Evolutionary conservation across 139 green algal species (phyloP).

Genomic region (Tetradesmus lagerheimii): DNA sequence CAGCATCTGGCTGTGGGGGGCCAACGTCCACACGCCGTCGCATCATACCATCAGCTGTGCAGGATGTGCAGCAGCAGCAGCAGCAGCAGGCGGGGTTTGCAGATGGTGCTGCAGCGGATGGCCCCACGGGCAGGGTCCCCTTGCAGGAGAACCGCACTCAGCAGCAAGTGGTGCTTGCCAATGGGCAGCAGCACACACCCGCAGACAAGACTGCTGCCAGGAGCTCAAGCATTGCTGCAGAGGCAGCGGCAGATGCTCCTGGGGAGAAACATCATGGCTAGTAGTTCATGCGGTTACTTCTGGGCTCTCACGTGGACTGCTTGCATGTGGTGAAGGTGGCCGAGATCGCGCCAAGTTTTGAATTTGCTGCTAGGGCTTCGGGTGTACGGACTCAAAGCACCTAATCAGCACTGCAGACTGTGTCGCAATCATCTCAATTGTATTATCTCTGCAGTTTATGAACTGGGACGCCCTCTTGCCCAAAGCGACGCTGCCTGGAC

Average conservation of each 20-base stretch:
- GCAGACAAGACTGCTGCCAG: not conserved
- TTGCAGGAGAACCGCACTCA: not conserved
- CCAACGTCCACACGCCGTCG: not conserved
- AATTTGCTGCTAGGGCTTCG: no score
- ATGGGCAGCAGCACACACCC: not conserved
- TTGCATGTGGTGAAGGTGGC: no score
- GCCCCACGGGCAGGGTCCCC: no score
- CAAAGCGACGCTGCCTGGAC: no score
- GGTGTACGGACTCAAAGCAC: no score
- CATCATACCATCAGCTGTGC: conserved; percentile 3
- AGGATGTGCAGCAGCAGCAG: not conserved
- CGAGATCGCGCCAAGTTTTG: no score
- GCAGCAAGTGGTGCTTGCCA: not conserved
- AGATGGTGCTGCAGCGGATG: not conserved
- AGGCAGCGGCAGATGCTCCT: not conserved
- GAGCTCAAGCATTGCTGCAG: not conserved
- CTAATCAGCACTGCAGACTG: no score
- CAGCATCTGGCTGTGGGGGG: not conserved
- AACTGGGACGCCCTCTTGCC: not conserved
- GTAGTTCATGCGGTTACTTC: no score
- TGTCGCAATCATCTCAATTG: no score
- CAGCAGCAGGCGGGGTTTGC: not conserved
- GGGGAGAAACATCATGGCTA: not conserved
- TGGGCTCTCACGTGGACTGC: no score
- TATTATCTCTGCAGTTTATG: no score